Evolutionary conservation across 2,329 filamentous ascomycete genomes (phyloP), one percentile per base, ranked within the genome.

Genomic region (Colletotrichum salicis): DNA sequence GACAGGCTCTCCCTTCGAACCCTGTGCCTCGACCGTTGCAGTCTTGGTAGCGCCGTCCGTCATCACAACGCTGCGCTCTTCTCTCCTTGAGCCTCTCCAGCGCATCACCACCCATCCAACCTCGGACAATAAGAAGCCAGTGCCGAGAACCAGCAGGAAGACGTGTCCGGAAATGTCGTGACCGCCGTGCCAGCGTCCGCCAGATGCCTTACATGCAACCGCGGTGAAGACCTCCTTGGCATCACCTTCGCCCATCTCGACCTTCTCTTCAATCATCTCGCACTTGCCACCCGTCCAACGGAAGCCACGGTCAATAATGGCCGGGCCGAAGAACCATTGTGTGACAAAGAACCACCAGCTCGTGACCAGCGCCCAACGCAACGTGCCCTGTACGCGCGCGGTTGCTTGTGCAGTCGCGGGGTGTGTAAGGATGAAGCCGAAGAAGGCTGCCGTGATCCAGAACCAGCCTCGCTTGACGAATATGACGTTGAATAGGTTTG

Each of bases 401-500:
- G 79, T 35, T 79, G 76, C 45, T n/a, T 61, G 35, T 48, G n/a
- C 45, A 80, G 87, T 73, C 78, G 84, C 75, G 78, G 92, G 90
- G 78, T 97, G 93, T 29, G 90, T 91, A 54, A 91, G 80, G 7
- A 93, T 80, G 73, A 97, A 94, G 19, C 89, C 81, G 41, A 88
- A 82, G 77, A 97, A 95, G 0, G 94, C 92, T 11, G 89, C 79
- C 0, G 93, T 95, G 35, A 94, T 91, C 96, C 96, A 99, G 61
- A 92, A 89, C 96, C 96, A 99, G 73, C 96, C 96, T 65, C 93
- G 87, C 86, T 99, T 99, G 78, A 99, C 96, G 79, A 98, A 99
- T 77, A 95, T 89, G 58, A 93, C 82, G 80, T 99, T 99, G 88
- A 98, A 93, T 64, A 98, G 77, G 84, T 99, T 99, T 81, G 91